A percentile compares a stretch with the other conserved stretches of the same genome.
phyloP scores from a whole-genome alignment of 768 basidiomycete species.

The Calocera cornea region DNA sequence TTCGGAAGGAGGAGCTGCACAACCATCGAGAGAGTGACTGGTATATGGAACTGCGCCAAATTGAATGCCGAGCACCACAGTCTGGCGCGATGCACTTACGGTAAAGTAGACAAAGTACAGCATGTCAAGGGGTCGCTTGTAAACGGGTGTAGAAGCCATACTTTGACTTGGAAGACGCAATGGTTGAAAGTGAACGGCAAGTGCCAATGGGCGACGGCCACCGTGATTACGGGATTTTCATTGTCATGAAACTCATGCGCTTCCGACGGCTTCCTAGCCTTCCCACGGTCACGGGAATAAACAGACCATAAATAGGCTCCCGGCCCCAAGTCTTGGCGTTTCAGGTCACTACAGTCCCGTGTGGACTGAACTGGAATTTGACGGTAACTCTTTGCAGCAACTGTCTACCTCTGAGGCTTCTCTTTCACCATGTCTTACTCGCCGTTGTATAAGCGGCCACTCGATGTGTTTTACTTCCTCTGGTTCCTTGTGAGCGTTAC shows the following conservation, averaged over 20 bases:
- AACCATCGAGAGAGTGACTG: slow-evolving; percentile 25
- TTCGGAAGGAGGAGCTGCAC: slow-evolving; percentile 26
- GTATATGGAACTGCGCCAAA: slow-evolving; percentile 22
- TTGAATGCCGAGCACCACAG: not conserved
- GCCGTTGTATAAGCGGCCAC: too few relatives aligned
- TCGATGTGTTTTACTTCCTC: too few relatives aligned
- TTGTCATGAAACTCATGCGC: too few relatives aligned
- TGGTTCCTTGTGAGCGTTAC: too few relatives aligned
- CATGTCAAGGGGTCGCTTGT: slow-evolving; percentile 12
- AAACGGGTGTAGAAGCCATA: not conserved
- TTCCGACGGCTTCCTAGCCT: not conserved
- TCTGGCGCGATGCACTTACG: slow-evolving; percentile 12
- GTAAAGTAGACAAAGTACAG: slow-evolving; percentile 24
- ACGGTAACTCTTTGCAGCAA: not conserved
- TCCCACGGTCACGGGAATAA: too few relatives aligned
- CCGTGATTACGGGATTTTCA: too few relatives aligned
- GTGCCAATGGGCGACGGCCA: too few relatives aligned
- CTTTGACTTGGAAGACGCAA: not conserved
- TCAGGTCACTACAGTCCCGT: not conserved
- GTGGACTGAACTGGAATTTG: not conserved
- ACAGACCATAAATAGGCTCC: not conserved
- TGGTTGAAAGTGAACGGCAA: not conserved
- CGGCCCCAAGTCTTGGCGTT: not conserved
- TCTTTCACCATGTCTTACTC: too few relatives aligned
- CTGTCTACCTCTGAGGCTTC: not conserved